Conservation (phyloP, 306 rosid genomes). For the Canavalia ensiformis region DNA sequence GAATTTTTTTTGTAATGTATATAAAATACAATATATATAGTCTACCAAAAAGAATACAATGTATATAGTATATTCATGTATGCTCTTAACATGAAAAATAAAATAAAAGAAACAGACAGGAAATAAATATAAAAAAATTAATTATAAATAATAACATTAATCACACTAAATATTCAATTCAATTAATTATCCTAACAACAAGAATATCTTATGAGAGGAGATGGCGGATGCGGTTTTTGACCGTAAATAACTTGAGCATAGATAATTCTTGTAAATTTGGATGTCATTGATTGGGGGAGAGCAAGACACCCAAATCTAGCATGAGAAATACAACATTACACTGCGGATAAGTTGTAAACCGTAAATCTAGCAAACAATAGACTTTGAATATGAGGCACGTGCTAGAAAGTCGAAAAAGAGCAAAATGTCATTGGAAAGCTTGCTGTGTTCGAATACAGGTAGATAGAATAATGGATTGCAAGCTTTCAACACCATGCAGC, state of each 20-base stretch:
- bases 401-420: neutral
- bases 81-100: too few relatives aligned
- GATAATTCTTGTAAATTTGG: neutral
- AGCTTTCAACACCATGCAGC: neutral
- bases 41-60: too few relatives aligned
- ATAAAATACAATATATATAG: too few relatives aligned
- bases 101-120: too few relatives aligned
- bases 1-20: too few relatives aligned
- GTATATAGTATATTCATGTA: too few relatives aligned
- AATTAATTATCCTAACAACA: neutral
- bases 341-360: neutral
- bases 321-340: neutral
- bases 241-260: neutral
- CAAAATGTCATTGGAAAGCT: neutral
- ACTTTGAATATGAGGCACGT: neutral
- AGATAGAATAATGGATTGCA: neutral
- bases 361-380: neutral
- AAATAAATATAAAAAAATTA: too few relatives aligned
- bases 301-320: neutral
- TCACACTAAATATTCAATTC: neutral
- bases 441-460: neutral
- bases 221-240: neutral
- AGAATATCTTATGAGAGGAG: neutral
- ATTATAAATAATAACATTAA: neutral
- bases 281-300: neutral